phyloP scores from a whole-genome alignment of 2,329 filamentous ascomycete species.

The Exophiala aquamarina region DNA sequence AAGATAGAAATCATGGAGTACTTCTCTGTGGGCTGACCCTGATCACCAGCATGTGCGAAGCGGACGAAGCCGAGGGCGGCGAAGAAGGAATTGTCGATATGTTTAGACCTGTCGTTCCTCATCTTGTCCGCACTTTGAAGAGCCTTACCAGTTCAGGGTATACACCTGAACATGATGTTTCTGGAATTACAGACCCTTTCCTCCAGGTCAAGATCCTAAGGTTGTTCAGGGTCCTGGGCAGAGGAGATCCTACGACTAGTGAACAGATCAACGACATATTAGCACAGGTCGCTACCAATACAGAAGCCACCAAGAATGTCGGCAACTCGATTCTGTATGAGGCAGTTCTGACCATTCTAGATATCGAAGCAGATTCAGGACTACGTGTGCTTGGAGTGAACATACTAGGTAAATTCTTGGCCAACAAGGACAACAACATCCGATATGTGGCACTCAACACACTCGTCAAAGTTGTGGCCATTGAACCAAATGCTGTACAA shows the following conservation, averaged over 20 bases:
- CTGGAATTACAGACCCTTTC: slow-evolving; percentile 96
- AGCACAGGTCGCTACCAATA: slow-evolving; percentile 96
- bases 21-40: slow-evolving; percentile 88
- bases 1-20: slow-evolving; percentile 94
- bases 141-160: slow-evolving; percentile 92
- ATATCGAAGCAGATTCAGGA: slow-evolving; percentile 96
- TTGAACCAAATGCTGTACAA: slow-evolving; percentile 96
- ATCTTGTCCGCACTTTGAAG: slow-evolving; percentile 87
- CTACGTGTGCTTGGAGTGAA: slow-evolving; percentile 93
- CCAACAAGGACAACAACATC: slow-evolving; percentile 99
- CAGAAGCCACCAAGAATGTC: slow-evolving; percentile 96
- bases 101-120: slow-evolving; percentile 82
- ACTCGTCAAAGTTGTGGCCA: slow-evolving; percentile 94
- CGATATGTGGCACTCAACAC: slow-evolving; percentile 97
- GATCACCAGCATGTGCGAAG: slow-evolving; percentile 89
- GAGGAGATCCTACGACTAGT: slow-evolving; percentile 82
- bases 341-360: slow-evolving; percentile 91
- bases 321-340: slow-evolving; percentile 98
- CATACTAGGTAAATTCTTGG: slow-evolving; percentile 94
- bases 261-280: slow-evolving; percentile 99
- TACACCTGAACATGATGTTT: slow-evolving; percentile 96
- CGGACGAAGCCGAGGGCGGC: slow-evolving; percentile 81
- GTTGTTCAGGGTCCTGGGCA: slow-evolving; percentile 78
- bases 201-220: slow-evolving; percentile 94
- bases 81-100: slow-evolving; percentile 87